A percentile compares a stretch with the other conserved stretches of the same genome.
These are phyloP conservation scores for Alternaria metachromatica DNA, from an alignment of 2,329 filamentous ascomycete species.

Conservation along the genomic window DNA sequence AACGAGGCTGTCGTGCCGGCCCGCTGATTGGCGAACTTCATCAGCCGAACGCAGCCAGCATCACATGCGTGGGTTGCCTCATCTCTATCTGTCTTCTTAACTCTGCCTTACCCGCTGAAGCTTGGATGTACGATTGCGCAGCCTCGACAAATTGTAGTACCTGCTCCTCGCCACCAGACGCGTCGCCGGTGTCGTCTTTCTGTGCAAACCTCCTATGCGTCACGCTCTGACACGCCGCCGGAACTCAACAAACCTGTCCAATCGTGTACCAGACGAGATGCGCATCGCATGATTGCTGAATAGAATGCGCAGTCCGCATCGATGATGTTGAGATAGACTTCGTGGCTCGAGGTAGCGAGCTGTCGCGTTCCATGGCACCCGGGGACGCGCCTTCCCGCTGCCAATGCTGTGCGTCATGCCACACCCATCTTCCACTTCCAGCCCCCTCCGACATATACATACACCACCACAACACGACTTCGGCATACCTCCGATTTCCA, in stretches of 20 bases:
- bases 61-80: slow-evolving; percentile 2
- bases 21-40: slow-evolving; percentile 7
- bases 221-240: neutral
- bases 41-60: slow-evolving; percentile 3
- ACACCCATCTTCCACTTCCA: neutral
- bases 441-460: neutral
- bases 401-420: slow-evolving; percentile 1
- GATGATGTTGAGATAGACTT: slow-evolving; percentile 16
- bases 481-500: slow-evolving; percentile 1
- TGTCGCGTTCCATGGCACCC: slow-evolving; percentile 6
- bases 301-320: neutral
- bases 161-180: neutral
- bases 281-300: neutral
- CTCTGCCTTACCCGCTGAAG: neutral
- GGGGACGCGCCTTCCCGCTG: slow-evolving; percentile 10
- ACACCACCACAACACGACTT: neutral
- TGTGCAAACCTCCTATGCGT: neutral
- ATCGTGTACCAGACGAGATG: neutral
- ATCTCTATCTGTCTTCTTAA: neutral
- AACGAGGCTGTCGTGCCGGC: slow-evolving; percentile 10
- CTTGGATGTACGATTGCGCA: neutral
- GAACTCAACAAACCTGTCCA: neutral
- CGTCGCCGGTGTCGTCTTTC: neutral
- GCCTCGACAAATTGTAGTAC: neutral
- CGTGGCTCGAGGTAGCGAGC: slow-evolving; percentile 1